Evolutionary conservation across 2,329 filamentous ascomycete species (phyloP).

Genomic region (Aspergillus quadrilineatus): DNA sequence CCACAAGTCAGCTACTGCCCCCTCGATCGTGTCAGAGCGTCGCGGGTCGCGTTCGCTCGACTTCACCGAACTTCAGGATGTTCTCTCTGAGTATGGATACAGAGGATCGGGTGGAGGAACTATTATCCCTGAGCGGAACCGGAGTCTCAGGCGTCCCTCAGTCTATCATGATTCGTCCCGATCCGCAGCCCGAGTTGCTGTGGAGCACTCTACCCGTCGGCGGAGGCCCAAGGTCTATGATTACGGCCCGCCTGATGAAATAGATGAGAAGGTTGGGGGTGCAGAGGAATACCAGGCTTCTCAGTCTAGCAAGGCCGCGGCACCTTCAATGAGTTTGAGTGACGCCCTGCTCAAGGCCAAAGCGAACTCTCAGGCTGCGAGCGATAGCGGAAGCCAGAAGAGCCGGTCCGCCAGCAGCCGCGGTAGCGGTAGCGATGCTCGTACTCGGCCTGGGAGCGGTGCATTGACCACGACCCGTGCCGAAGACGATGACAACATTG

Average conservation of each 20-base stretch:
- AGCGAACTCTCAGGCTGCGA: constrained; percentile 27
- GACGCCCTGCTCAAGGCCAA: constrained; percentile 38
- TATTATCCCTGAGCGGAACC: constrained; percentile 34
- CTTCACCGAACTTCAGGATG: constrained; percentile 33
- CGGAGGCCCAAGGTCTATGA: constrained; percentile 35
- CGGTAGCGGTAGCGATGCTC: constrained; percentile 38
- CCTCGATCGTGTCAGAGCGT: constrained; percentile 29
- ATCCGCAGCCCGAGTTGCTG: constrained; percentile 27
- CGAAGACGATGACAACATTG: constrained; percentile 40
- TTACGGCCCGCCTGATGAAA: constrained; percentile 24
- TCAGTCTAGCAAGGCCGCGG: constrained; percentile 25
- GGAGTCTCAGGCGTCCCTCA: constrained; percentile 31
- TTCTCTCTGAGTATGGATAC: constrained; percentile 32
- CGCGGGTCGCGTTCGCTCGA: constrained; percentile 36
- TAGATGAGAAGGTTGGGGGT: constrained; percentile 40
- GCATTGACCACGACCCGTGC: constrained; percentile 29
- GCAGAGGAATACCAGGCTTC: constrained; percentile 44
- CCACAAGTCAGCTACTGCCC: constrained; percentile 34
- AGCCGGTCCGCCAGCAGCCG: constrained; percentile 44
- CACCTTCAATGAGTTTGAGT: constrained; percentile 32
- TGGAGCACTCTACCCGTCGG: constrained; percentile 34
- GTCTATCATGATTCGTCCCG: constrained; percentile 35
- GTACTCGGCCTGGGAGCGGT: constrained; percentile 35
- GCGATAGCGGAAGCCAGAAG: constrained; percentile 43
- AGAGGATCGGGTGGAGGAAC: constrained; percentile 34